Conservation (phyloP, 441 rosid species). For the Brassica hybrid region DNA sequence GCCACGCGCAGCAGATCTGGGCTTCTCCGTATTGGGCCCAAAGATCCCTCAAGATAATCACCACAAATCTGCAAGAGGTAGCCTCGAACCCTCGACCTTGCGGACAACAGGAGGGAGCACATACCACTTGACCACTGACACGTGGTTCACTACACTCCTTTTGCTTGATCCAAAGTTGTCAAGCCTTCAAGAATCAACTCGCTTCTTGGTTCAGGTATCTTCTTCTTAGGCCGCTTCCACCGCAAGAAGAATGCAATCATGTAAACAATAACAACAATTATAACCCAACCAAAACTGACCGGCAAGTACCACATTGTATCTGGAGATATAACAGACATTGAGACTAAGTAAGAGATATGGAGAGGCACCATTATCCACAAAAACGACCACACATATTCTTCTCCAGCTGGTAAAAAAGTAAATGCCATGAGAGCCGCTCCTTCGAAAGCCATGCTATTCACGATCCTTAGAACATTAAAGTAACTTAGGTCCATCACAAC, state of each 20-base stretch:
- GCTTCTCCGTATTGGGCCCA: no score
- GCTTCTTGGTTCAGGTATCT: conserved; percentile 19
- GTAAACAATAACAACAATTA: not conserved
- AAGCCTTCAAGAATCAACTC: conserved; percentile 28
- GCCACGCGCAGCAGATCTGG: no score
- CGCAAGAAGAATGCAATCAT: not conserved
- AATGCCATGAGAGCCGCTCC: not conserved
- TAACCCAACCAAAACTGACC: not conserved
- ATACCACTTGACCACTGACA: no score
- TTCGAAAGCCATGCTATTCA: conserved; percentile 20
- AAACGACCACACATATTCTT: not conserved
- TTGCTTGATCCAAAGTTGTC: conserved; percentile 3
- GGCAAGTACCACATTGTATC: not conserved
- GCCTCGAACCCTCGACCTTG: no score
- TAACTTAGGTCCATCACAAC: conserved; percentile 20
- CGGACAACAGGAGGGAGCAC: no score
- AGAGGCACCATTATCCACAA: conserved; percentile 7
- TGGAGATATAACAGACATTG: conserved; percentile 25
- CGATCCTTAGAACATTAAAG: conserved; percentile 1
- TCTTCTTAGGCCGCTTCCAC: conserved; percentile 22
- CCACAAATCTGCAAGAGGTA: no score
- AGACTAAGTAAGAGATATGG: conserved; percentile 28
- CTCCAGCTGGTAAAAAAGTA: conserved; percentile 20
- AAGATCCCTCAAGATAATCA: no score
- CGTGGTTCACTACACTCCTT: conserved; percentile 3